Percentiles rank a stretch among this genome's conserved stretches.
Evolutionary conservation across 306 rosid species (phyloP).

Genomic region (Sicyos edulis): DNA sequence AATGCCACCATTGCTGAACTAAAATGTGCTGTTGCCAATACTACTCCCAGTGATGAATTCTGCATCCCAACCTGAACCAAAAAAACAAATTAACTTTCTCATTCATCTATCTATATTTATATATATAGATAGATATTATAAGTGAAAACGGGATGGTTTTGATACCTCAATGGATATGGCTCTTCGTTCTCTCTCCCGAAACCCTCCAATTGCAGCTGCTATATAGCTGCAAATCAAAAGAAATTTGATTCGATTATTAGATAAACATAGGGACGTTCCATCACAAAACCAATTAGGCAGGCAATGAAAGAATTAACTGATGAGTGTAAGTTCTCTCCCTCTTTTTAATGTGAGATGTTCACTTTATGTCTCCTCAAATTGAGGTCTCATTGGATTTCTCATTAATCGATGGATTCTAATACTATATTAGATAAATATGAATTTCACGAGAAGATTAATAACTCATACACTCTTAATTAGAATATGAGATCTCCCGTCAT

Average conservation of each 20-base stretch:
- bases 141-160: not conserved
- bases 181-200: conserved; percentile 32
- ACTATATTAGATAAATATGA: too few species aligned
- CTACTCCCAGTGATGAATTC: conserved; percentile 39
- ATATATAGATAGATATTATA: not conserved
- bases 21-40: conserved; percentile 37
- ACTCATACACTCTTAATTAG: too few species aligned
- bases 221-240: conserved; percentile 28
- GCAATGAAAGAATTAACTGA: too few species aligned
- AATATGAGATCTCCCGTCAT: too few species aligned
- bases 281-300: too few species aligned
- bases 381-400: too few species aligned
- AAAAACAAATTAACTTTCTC: not conserved
- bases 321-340: too few species aligned
- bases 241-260: not conserved
- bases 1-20: conserved; percentile 36
- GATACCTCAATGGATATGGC: conserved; percentile 41
- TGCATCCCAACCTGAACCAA: conserved; percentile 40
- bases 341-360: too few species aligned
- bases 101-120: not conserved
- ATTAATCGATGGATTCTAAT: too few species aligned
- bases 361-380: too few species aligned
- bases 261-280: too few species aligned
- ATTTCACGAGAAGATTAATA: too few species aligned
- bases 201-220: conserved; percentile 32